A percentile compares a stretch with the other conserved stretches of the same genome.
Conservation (phyloP, 1,284 basidiomycete genomes). For the Sporisorium reilianum region DNA sequence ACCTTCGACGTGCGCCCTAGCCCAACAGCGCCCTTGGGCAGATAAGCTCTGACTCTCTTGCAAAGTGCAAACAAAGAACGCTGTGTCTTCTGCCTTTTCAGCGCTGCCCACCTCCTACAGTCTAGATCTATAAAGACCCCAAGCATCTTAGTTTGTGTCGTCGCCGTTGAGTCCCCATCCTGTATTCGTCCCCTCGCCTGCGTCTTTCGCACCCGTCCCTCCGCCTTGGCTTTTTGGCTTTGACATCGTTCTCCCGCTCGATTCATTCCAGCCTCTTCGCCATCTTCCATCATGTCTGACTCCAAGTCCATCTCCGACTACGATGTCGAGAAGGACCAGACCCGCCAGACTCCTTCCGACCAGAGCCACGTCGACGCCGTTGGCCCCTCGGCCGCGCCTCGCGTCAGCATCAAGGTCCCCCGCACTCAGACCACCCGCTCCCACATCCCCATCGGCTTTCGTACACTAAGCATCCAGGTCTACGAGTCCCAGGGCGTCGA, state of each 20-base stretch:
- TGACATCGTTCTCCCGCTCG: slow-evolving; percentile 20
- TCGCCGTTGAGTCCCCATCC: background rate
- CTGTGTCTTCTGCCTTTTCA: background rate
- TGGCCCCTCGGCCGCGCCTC: slow-evolving; percentile 21
- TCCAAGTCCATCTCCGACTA: slow-evolving; percentile 35
- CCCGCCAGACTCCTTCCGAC: slow-evolving; percentile 19
- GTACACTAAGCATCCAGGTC: slow-evolving; percentile 62
- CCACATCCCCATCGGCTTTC: slow-evolving; percentile 59
- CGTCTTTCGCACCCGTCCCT: background rate
- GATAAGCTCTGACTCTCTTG: background rate
- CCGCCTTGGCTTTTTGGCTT: slow-evolving; percentile 14
- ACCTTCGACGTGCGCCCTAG: background rate
- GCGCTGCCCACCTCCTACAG: background rate
- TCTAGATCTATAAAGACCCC: slow-evolving; percentile 1
- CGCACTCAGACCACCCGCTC: slow-evolving; percentile 45
- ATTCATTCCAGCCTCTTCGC: slow-evolving; percentile 15
- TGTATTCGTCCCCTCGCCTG: background rate
- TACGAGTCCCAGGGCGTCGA: slow-evolving; percentile 50
- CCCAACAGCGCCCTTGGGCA: background rate
- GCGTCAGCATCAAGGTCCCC: slow-evolving; percentile 43
- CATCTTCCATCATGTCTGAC: slow-evolving; percentile 28
- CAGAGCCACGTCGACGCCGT: slow-evolving; percentile 18
- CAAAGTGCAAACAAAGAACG: too few species aligned
- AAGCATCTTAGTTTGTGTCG: too few species aligned
- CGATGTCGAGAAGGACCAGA: slow-evolving; percentile 43